Base-by-base conservation (phyloP, 176 grass and related monocot genomes). In the Bonia amplexicaulis region DNA sequence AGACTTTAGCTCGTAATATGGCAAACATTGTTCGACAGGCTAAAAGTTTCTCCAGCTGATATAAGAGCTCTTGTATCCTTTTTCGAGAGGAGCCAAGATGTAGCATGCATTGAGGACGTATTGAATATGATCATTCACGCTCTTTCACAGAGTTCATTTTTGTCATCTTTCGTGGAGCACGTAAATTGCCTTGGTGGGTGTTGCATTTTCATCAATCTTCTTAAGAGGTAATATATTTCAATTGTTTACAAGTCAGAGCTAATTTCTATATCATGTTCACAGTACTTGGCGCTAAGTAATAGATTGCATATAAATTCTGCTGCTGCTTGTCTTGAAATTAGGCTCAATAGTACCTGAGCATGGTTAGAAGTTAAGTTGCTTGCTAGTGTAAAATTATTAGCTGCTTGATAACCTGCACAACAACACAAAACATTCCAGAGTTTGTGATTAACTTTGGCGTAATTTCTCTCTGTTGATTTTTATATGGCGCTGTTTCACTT, bases 71-170 rank as follows among this genome's bases (percentile, higher is more conserved):
- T 98, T 62, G 87, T 95, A 65, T 93, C 96, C 42, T 93, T 98
- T 79, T 87, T 98, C 7, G 96, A 98, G 88, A 95, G 84, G 89
- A 98, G 96, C 87, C 91, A 93, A 80, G 96, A 98, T 87, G 87
- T 98, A 90, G 89, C 90, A 70, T 98, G 93, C 39, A 89, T 98
- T 76, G 96, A 98, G 80, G 96, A 98, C 89, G 73, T 93, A 84
- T 80, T 98, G 61, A 76, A 98, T 75, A 98, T 95, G 93, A 88
- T 98, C 71, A 93, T 95, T 66, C 96, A 86, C 9, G 89, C 93
- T 74, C 88, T 95, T 79, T 93, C 96, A 73, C 80, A 92, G 1
- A 95, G 90, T 62, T 91, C 91, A 29, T 58, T 98, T 71, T 52
- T 95, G 61, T 75, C 80, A 74, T 94, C 91, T 73, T 98, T 98